These are phyloP conservation scores for Phytophthora melonis DNA, from an alignment of 352 stramenopile genomes.

Conservation along the genomic window DNA sequence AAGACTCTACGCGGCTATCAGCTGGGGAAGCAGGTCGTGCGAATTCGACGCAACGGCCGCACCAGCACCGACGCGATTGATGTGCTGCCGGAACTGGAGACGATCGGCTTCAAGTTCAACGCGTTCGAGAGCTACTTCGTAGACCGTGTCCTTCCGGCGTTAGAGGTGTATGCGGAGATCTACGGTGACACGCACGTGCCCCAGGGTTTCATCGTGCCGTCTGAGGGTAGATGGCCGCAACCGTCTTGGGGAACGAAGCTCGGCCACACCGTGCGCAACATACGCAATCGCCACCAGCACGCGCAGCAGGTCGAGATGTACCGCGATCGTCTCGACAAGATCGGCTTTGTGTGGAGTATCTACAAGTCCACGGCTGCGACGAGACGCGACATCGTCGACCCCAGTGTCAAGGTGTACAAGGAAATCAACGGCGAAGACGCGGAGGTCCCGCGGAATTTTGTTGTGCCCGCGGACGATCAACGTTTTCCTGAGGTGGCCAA, in stretches of 20 bases:
- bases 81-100: conserved; percentile 64
- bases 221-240: conserved; percentile 80
- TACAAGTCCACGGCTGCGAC: conserved; percentile 57
- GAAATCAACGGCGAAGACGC: conserved; percentile 76
- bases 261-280: conserved; percentile 91
- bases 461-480: conserved; percentile 76
- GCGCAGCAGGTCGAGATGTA: conserved; percentile 85
- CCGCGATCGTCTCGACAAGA: conserved; percentile 78
- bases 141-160: conserved; percentile 66
- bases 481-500: conserved; percentile 89
- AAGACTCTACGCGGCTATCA: conserved; percentile 79
- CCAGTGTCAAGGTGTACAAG: conserved; percentile 82
- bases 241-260: conserved; percentile 89
- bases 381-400: conserved; percentile 65
- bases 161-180: conserved; percentile 86
- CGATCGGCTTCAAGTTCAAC: conserved; percentile 76
- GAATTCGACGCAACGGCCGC: conserved; percentile 61
- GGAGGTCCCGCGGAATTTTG: conserved; percentile 68
- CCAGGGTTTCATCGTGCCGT: conserved; percentile 91
- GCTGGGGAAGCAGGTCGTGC: conserved; percentile 86
- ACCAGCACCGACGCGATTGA: conserved; percentile 53
- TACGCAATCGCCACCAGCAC: conserved; percentile 90
- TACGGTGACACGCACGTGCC: conserved; percentile 91
- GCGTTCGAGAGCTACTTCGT: conserved; percentile 68
- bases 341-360: conserved; percentile 95